Evolutionary conservation across 108 stramenopile genomes (phyloP), one percentile per base, ranked within the genome.

Genomic region (Cyclotella atomus): DNA sequence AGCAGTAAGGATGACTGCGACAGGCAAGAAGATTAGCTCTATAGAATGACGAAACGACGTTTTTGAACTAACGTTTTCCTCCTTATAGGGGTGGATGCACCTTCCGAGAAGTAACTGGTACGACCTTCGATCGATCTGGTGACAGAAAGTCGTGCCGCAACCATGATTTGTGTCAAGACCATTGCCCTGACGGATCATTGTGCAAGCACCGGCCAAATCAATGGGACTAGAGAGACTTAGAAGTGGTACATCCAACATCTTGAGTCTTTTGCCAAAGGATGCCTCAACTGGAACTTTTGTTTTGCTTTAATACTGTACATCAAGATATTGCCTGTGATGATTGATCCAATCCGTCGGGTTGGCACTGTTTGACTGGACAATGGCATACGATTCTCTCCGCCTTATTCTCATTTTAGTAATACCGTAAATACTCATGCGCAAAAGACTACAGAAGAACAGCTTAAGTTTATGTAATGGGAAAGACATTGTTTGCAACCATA

Each of bases 181-280:
- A 61, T 38, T 61, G 60, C 23, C 1, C 2, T 41, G 60, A 61
- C 19, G 25, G 38, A 10, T 43, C 60, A 1, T 3, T 5, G 36
- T 61, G 60, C 36, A 61, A 41, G 28, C 23, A 43, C 24, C 38
- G 60, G 23, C 36, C 60, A 2, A 24, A 61, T 61, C 60, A 61
- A 41, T 61, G 60, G 60, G 41, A 61, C 14, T 61, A 61, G 33
- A n/a, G n/a, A n/a, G n/a, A n/a, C n/a, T n/a, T n/a, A 23, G 24
- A 52, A 23, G 20, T n/a, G 24, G 52, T 52, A 23, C n/a, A n/a
- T 41, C 9, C 38, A 41, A 9, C 38, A 9, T 6, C 6, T 41
- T 41, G 6, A n/a, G n/a, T n/a, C n/a, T n/a, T 41, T 41, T 6
- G 9, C 38, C 12, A 41, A 41, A 41, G 12, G 38, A 41, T 41